Evolutionary conservation across 1,284 basidiomycete genomes (phyloP).

Genomic region (Cutaneotrichosporon mucoides): DNA sequence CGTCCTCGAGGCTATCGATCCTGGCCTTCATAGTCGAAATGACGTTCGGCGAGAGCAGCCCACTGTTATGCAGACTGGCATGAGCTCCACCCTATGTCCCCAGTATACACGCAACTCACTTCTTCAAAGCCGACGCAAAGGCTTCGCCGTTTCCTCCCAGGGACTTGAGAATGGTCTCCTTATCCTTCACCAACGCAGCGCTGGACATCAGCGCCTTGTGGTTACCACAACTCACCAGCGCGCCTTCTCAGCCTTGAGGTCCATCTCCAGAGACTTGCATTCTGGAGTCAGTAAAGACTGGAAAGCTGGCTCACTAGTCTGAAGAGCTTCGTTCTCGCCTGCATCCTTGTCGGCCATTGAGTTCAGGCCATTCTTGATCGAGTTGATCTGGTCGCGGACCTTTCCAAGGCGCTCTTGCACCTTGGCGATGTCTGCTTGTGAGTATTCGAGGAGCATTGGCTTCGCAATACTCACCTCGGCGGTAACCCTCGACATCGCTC

Average conservation of each 20-base stretch:
- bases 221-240: not conserved
- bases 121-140: not conserved
- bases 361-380: not conserved
- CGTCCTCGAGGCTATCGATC: not conserved
- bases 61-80: not conserved
- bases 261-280: not conserved
- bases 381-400: not conserved
- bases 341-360: not conserved
- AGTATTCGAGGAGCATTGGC: not conserved
- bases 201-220: not conserved
- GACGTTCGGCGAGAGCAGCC: conserved; percentile 2
- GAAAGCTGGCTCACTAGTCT: not conserved
- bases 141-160: not conserved
- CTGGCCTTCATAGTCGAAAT: not conserved
- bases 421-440: not conserved
- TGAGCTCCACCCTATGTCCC: not conserved
- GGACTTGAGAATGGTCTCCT: not conserved
- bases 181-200: not conserved
- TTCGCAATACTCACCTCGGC: not conserved
- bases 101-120: not conserved
- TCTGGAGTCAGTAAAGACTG: not conserved
- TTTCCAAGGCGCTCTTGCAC: too few species aligned
- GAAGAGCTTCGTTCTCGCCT: not conserved
- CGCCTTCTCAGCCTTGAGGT: not conserved
- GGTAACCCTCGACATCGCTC: not conserved